phyloP scores from a whole-genome alignment of 148 eudicot species.

The Mesembryanthemum crystallinum region DNA sequence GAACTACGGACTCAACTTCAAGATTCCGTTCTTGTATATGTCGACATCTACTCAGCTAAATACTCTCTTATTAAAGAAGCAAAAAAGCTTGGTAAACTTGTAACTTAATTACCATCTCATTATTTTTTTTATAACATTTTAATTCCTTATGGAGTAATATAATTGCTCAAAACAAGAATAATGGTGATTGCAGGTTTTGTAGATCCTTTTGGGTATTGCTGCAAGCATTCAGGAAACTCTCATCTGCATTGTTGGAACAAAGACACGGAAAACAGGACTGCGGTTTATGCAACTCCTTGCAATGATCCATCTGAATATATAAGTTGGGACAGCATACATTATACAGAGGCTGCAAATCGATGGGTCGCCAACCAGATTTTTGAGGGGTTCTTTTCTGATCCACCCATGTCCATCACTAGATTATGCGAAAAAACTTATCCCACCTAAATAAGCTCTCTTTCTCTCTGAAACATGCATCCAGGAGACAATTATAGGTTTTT shows the following conservation, averaged over 20 bases:
- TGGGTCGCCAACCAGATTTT: slow-evolving; percentile 64
- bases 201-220: slow-evolving; percentile 35
- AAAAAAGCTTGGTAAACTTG: slow-evolving; percentile 43
- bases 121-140: background rate
- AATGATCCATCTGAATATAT: slow-evolving; percentile 45
- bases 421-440: slow-evolving; percentile 10
- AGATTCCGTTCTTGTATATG: slow-evolving; percentile 60
- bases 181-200: slow-evolving; percentile 35
- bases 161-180: background rate
- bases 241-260: slow-evolving; percentile 24
- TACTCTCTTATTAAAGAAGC: slow-evolving; percentile 58
- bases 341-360: slow-evolving; percentile 67
- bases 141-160: too few relatives aligned
- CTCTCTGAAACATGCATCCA: too few relatives aligned
- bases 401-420: slow-evolving; percentile 19
- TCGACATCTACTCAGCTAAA: slow-evolving; percentile 72
- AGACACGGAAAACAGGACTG: slow-evolving; percentile 39
- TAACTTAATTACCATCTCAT: background rate
- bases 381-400: slow-evolving; percentile 26
- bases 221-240: slow-evolving; percentile 21
- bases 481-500: too few relatives aligned
- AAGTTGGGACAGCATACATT: slow-evolving; percentile 85
- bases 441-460: background rate
- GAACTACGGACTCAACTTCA: slow-evolving; percentile 41
- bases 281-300: slow-evolving; percentile 39